phyloP scores from a whole-genome alignment of 163 green algal species.

The Chlamydomonas reinhardtii region DNA sequence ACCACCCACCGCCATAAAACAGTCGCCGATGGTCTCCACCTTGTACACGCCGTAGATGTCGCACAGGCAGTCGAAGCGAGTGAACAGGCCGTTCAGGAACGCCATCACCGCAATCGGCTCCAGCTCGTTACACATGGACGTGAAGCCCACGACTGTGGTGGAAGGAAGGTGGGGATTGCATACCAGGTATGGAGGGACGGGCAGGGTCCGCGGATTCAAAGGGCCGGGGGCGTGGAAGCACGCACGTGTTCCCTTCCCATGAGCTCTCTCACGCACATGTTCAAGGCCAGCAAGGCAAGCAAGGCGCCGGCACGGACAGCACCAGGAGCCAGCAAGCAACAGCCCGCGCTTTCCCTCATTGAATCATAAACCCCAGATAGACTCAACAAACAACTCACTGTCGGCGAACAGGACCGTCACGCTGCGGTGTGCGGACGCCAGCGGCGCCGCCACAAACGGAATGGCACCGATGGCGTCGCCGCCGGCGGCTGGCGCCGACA shows the following conservation, averaged over 20 bases:
- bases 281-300: too few relatives aligned
- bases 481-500: too few relatives aligned
- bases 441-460: neutral
- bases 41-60: slow-evolving; percentile 31
- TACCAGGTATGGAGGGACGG: too few relatives aligned
- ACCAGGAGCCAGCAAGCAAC: neutral
- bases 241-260: too few relatives aligned
- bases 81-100: neutral
- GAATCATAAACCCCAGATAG: too few relatives aligned
- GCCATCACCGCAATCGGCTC: neutral
- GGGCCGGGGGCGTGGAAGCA: too few relatives aligned
- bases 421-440: slow-evolving; percentile 17
- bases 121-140: neutral
- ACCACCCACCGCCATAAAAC: neutral
- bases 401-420: slow-evolving; percentile 27
- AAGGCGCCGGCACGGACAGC: too few relatives aligned
- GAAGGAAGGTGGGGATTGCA: neutral
- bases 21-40: neutral
- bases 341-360: neutral
- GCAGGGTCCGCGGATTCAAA: too few relatives aligned
- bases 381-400: neutral
- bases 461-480: too few relatives aligned
- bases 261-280: too few relatives aligned
- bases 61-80: neutral
- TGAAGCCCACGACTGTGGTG: neutral